These are phyloP conservation scores for Monilinia vaccinii-corymbosi DNA, from an alignment of 2,329 filamentous ascomycete species.

Conservation along the genomic window DNA sequence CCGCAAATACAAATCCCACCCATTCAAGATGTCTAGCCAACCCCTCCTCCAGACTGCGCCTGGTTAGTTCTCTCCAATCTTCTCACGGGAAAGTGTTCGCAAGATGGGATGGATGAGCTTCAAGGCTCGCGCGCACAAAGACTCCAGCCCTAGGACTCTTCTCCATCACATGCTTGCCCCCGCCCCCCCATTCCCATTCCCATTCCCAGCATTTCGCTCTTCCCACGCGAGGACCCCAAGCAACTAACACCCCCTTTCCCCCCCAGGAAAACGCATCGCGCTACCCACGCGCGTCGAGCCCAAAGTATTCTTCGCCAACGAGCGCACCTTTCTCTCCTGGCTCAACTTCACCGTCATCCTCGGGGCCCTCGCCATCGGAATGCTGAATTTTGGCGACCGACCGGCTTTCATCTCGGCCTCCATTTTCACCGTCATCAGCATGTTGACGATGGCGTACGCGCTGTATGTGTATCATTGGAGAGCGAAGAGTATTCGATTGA, in stretches of 20 bases:
- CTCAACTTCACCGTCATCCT: slow-evolving; percentile 99
- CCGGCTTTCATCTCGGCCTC: slow-evolving; percentile 90
- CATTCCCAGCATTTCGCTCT: not conserved
- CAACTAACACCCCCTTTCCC: slow-evolving; percentile 8
- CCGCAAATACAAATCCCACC: not conserved
- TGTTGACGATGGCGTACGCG: slow-evolving; percentile 93
- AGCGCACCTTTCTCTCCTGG: slow-evolving; percentile 98
- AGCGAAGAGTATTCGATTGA: slow-evolving; percentile 80
- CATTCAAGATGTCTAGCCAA: slow-evolving; percentile 72
- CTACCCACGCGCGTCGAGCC: slow-evolving; percentile 96
- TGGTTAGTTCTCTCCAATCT: slow-evolving; percentile 46
- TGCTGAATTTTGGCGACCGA: slow-evolving; percentile 95
- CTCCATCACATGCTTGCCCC: no score
- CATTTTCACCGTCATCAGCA: slow-evolving; percentile 87
- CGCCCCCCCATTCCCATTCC: no score
- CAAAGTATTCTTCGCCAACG: slow-evolving; percentile 99
- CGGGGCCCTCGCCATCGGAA: slow-evolving; percentile 88
- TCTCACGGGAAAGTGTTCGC: no score
- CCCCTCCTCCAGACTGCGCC: slow-evolving; percentile 91
- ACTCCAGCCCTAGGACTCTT: no score
- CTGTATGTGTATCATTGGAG: slow-evolving; percentile 95
- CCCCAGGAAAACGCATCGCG: slow-evolving; percentile 88
- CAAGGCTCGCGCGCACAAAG: not conserved
- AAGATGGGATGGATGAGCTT: not conserved
- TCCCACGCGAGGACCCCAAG: not conserved